Base-by-base conservation (phyloP, 768 basidiomycete species). In the Kondoa malvinella region DNA sequence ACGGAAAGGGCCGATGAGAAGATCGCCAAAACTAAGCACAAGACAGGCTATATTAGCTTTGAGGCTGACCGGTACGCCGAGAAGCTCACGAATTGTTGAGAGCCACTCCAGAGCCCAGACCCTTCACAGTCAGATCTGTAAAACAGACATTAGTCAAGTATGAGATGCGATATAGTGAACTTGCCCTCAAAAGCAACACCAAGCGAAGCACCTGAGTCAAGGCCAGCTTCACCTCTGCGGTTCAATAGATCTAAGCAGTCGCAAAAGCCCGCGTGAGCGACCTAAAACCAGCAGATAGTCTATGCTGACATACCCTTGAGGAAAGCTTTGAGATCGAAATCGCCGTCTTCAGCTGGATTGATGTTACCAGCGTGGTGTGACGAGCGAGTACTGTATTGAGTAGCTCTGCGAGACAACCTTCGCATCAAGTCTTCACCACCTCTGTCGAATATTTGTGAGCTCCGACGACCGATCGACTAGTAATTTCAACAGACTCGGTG, bases 321-420 rank as follows among this genome's bases (percentile, higher is more conserved):
- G 71, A 66, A 72, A 1, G 25, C 32, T 25, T 68, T 64, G 15
- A 72, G 59, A 2, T 70, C 71, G 60, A 72, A 72, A 17, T 66
- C 57, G 33, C 66, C 69, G 1, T 17, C n/a, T 15, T 34, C 63
- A 4, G n/a, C n/a, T n/a, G 64, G 68, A 33, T 67, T 29, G 12
- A 33, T 50, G 40, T 50, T 50, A 8, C 40, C 40, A 8, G 12
- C 40, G 21, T 50, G 40, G 21, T 8, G 12, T 50, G 40, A 50
- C 8, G 40, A 50, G 21, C 40, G 61, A 16, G 33, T 17, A 33
- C 3, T 3, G 17, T 15, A n/a, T 16, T 63, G 27, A 33, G 30
- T 32, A 3, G 33, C 29, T 32, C 30, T 63, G 4, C 30, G 4
- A 8, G 61, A 30, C 15, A 63, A 12, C 27, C 15, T 16, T 30